Conservation (phyloP, 352 stramenopile genomes). For the Phytophthora sojae region DNA sequence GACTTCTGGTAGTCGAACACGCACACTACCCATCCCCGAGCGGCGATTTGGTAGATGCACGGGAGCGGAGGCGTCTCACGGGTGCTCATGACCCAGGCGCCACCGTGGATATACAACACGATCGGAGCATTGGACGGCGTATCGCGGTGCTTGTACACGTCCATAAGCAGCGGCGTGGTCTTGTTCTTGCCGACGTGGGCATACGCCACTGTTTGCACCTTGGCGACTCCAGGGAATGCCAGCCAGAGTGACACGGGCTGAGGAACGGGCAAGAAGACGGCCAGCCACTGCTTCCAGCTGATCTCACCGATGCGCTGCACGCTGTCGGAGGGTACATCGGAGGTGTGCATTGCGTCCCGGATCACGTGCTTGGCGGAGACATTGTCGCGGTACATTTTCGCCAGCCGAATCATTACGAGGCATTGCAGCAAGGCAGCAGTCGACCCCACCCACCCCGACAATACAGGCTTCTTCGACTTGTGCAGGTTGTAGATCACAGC, state of each 20-base stretch:
- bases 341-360: conserved; percentile 45
- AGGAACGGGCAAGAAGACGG: conserved; percentile 65
- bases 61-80: conserved; percentile 54
- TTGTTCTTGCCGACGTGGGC: conserved; percentile 71
- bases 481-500: conserved; percentile 53
- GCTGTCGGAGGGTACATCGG: conserved; percentile 38
- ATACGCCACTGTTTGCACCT: conserved; percentile 64
- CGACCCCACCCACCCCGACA: conserved; percentile 58
- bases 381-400: conserved; percentile 55
- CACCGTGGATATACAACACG: conserved; percentile 81
- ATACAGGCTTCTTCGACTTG: conserved; percentile 48
- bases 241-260: conserved; percentile 58
- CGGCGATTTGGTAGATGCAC: conserved; percentile 68
- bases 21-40: conserved; percentile 73
- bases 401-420: conserved; percentile 56
- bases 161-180: conserved; percentile 71
- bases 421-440: conserved; percentile 55
- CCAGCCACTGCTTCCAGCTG: conserved; percentile 59
- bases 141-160: conserved; percentile 72
- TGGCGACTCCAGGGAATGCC: conserved; percentile 60
- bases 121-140: conserved; percentile 69
- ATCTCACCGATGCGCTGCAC: conserved; percentile 56
- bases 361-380: conserved; percentile 54
- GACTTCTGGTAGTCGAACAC: conserved; percentile 82
- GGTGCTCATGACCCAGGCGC: conserved; percentile 75